Base-by-base conservation (phyloP, 768 basidiomycete genomes). In the Omphalotus guepiniiformis region DNA sequence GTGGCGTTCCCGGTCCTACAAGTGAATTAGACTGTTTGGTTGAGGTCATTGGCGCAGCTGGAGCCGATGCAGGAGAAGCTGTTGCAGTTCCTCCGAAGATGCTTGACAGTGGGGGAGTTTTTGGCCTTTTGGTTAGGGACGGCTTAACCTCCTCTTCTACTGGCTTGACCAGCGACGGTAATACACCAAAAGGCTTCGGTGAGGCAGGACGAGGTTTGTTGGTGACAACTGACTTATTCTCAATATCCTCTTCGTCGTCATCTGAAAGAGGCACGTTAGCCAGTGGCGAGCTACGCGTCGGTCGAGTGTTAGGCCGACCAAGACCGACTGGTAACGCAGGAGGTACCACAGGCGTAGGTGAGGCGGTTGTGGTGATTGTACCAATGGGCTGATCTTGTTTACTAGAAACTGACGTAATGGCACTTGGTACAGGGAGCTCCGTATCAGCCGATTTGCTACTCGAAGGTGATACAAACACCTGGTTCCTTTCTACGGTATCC, bases 271-370 rank as follows among this genome's bases (percentile, higher is more conserved):
- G 68, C 4, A 73, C 69, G 48, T 63, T 79, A 3, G 88, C 82
- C 40, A 90, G 68, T 1, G 88, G 88, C 3, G 88, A 89, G 54
- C 88, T 90, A n/a, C 85, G 79, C 3, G 73, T 63, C 0, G 87
- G 87, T 6, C 82, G 77, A 6, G 85, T 75, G 39, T 75, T 82
- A 1, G 80, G 80, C 30, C 84, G 72, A 16, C 80, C 79, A 15
- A 76, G 59, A 19, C 74, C 73, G 26, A 82, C 60, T 2, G 70
- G 63, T 18, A 78, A 71, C 1, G 70, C 53, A n/a, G 67, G 50
- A 7, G 58, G 39, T 11, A 18, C 38, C 16, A 26, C 12, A 53
- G 48, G 25, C 49, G 59, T 25, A 47, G 55, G 39, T 23, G 44
- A 27, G 16, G 61, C 51, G n/a, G n/a, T n/a, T n/a, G n/a, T n/a